Conservation (phyloP, 2,329 filamentous ascomycete genomes). For the Sphaerulina musiva region DNA sequence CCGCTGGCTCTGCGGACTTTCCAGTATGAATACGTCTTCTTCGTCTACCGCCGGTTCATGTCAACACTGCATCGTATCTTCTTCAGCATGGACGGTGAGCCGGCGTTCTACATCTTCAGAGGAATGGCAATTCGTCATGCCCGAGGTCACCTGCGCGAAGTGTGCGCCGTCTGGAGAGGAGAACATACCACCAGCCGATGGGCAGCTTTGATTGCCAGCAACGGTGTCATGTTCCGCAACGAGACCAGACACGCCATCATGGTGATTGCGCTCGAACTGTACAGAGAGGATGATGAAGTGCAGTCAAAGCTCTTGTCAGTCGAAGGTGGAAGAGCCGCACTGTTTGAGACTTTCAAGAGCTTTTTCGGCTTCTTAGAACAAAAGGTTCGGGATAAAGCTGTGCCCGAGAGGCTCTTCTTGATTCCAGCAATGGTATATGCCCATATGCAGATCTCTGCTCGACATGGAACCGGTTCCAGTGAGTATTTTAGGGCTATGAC, state of each 20-base stretch:
- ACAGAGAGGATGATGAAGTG: slow-evolving; percentile 9
- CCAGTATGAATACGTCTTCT: slow-evolving; percentile 13
- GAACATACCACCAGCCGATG: neutral
- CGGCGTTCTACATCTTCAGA: slow-evolving; percentile 13
- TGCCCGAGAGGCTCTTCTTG: slow-evolving; percentile 8
- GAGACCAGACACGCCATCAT: slow-evolving; percentile 12
- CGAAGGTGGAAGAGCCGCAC: slow-evolving; percentile 2
- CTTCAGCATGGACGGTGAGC: slow-evolving; percentile 6
- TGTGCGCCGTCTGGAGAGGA: slow-evolving; percentile 2
- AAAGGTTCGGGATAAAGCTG: slow-evolving; percentile 1
- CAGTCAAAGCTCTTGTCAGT: slow-evolving; percentile 2
- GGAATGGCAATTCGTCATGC: slow-evolving; percentile 11
- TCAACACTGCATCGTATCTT: slow-evolving; percentile 14
- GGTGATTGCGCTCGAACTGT: slow-evolving; percentile 9
- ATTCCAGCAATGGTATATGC: slow-evolving; percentile 17
- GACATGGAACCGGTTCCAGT: neutral
- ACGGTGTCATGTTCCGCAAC: slow-evolving; percentile 10
- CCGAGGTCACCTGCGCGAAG: slow-evolving; percentile 6
- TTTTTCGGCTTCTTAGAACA: slow-evolving; percentile 3
- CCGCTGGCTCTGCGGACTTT: slow-evolving; percentile 5
- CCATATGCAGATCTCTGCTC: slow-evolving; percentile 8
- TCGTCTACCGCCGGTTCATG: slow-evolving; percentile 9
- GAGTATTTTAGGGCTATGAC: slow-evolving; percentile 11
- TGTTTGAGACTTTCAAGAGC: slow-evolving; percentile 1
- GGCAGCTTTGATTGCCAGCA: slow-evolving; percentile 4